Evolutionary conservation across 148 eudicot genomes (phyloP).

Genomic region (Persicaria tinctoria): DNA sequence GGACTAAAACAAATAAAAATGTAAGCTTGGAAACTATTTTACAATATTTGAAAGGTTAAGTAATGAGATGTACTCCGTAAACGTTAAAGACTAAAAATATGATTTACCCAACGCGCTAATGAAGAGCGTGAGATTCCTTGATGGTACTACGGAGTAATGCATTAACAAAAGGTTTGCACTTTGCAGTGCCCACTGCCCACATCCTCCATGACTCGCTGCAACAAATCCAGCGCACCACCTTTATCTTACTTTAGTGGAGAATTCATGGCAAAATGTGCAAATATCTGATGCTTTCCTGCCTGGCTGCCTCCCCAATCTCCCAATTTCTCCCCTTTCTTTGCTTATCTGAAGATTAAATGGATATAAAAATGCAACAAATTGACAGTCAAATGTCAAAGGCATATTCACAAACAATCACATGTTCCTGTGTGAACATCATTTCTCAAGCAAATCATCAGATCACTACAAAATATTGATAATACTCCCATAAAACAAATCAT

Average conservation of each 20-base stretch:
- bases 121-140: too few species aligned
- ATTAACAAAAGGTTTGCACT: neutral
- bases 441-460: neutral
- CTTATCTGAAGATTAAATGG: neutral
- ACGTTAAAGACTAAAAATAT: too few species aligned
- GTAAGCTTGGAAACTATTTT: too few species aligned
- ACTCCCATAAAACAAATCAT: neutral
- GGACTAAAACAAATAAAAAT: too few species aligned
- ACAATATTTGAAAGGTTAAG: too few species aligned
- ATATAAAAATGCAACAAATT: neutral
- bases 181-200: neutral
- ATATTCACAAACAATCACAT: conserved; percentile 8
- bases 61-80: too few species aligned
- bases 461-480: neutral
- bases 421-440: neutral
- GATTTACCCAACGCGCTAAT: too few species aligned
- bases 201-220: neutral
- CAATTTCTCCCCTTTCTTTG: neutral
- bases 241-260: neutral
- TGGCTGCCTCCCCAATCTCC: neutral
- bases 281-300: neutral
- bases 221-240: neutral
- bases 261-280: neutral
- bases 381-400: neutral
- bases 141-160: too few species aligned